A percentile compares a stretch with the other conserved stretches of the same genome.
These are phyloP conservation scores for Polysphondylium violaceum DNA, from an alignment of 78 protist species.

Conservation along the genomic window DNA sequence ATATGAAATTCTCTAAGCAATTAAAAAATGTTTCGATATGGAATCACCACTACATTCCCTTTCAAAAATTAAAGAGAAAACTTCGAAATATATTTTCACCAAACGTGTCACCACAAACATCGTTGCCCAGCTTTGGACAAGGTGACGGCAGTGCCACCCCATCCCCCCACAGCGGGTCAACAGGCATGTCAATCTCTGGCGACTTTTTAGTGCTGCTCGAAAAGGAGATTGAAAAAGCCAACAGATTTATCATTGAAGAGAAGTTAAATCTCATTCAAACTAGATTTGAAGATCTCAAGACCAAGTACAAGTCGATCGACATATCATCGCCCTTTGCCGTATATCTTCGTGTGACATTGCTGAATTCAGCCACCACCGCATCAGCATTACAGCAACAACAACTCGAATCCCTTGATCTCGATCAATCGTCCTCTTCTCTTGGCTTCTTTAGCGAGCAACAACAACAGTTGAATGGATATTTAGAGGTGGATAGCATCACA, in stretches of 20 bases:
- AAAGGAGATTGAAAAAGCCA: constrained; percentile 41
- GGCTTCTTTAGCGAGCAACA: constrained; percentile 4
- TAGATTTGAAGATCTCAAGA: constrained; percentile 18
- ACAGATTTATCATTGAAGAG: constrained; percentile 22
- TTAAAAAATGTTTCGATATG: constrained; percentile 47
- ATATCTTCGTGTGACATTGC: constrained; percentile 7
- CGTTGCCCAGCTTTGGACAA: no score
- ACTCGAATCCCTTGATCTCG: constrained; percentile 1
- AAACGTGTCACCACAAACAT: constrained; percentile 20
- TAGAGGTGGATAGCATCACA: constrained; percentile 24
- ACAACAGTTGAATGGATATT: neutral
- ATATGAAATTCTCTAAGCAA: constrained; percentile 66
- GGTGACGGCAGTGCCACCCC: neutral
- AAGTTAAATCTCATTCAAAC: constrained; percentile 4
- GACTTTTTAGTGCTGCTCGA: constrained; percentile 30
- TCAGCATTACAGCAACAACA: neutral
- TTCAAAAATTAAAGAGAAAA: constrained; percentile 68
- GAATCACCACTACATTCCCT: constrained; percentile 67
- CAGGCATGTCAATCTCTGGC: neutral
- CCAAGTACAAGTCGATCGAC: constrained; percentile 31
- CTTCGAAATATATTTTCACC: constrained; percentile 29
- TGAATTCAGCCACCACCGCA: neutral
- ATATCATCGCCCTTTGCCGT: constrained; percentile 67
- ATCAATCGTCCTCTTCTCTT: constrained; percentile 34
- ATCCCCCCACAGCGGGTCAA: neutral